These are phyloP conservation scores for Anthracocystis setariae DNA, from an alignment of 1,284 basidiomycete genomes.

Conservation along the genomic window DNA sequence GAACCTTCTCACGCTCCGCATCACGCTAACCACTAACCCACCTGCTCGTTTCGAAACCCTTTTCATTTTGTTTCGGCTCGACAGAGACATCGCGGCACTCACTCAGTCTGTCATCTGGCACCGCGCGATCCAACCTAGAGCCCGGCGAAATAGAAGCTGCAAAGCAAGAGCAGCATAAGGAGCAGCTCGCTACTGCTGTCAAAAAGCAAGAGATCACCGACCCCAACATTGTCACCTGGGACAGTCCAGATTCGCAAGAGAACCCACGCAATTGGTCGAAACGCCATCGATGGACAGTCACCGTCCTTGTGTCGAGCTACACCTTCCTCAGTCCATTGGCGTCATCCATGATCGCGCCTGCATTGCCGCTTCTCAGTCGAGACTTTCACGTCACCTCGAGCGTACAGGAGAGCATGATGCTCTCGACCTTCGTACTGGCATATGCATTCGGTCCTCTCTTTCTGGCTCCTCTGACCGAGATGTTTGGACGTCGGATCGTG, in stretches of 20 bases:
- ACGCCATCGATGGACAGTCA: conserved; percentile 74
- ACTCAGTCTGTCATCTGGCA: conserved; percentile 5
- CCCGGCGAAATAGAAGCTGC: conserved; percentile 20
- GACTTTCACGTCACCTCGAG: conserved; percentile 47
- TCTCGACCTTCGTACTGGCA: conserved; percentile 59
- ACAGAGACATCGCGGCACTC: conserved; percentile 18
- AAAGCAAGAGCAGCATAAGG: conserved; percentile 6
- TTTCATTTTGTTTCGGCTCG: background rate
- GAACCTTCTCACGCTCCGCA: background rate
- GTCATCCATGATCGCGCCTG: conserved; percentile 63
- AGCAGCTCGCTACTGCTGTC: background rate
- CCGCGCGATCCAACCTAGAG: background rate
- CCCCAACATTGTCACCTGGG: conserved; percentile 72
- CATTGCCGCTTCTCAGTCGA: conserved; percentile 40
- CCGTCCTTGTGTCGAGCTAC: conserved; percentile 62
- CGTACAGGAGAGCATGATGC: conserved; percentile 44
- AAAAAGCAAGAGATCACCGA: conserved; percentile 30
- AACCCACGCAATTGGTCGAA: conserved; percentile 78
- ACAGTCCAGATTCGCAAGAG: conserved; percentile 73
- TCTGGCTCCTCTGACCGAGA: conserved; percentile 72
- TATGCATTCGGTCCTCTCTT: conserved; percentile 58
- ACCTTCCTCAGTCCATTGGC: conserved; percentile 59
- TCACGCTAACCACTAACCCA: background rate
- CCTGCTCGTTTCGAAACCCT: background rate
- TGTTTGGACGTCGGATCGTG: conserved; percentile 68